Conservation (phyloP, 2,329 filamentous ascomycete species). For the Colletotrichum gloeosporioides region DNA sequence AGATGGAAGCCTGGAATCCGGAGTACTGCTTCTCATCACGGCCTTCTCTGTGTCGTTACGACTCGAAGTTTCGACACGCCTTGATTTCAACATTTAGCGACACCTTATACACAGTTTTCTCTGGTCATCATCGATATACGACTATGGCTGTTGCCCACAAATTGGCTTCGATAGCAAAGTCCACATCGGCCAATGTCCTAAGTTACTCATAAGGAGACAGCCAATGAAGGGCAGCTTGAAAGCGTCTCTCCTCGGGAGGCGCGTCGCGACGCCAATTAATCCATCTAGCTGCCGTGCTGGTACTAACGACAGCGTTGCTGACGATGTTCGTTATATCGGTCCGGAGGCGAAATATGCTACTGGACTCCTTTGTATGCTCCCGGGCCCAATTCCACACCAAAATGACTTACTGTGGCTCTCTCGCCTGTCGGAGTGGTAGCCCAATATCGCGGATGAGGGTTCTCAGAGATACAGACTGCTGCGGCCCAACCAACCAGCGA, state of each 20-base stretch:
- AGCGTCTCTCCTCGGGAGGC: not conserved
- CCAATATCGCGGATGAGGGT: not conserved
- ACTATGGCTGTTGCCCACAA: too few relatives aligned
- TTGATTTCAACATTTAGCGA: too few relatives aligned
- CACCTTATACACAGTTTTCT: rapidly evolving
- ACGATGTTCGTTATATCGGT: rapidly evolving
- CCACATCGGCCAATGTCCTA: too few relatives aligned
- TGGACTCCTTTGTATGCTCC: not conserved
- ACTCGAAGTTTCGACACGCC: too few relatives aligned
- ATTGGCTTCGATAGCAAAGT: too few relatives aligned
- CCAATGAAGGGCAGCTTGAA: not conserved
- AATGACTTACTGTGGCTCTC: not conserved
- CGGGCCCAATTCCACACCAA: not conserved
- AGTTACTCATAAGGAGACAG: not conserved
- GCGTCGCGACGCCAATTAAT: rapidly evolving
- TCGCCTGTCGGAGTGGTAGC: not conserved
- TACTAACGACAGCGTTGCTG: not conserved
- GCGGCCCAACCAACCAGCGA: too few relatives aligned
- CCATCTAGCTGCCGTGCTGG: not conserved
- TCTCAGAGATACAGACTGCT: not conserved
- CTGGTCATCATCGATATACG: too few relatives aligned
- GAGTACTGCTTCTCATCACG: rapidly evolving
- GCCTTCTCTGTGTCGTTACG: too few relatives aligned
- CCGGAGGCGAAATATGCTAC: not conserved
- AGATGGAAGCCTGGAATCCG: too few relatives aligned